A percentile compares a stretch with the other conserved stretches of the same genome.
These are phyloP conservation scores for Talaromyces borbonicus DNA, from an alignment of 495 filamentous ascomycete genomes.

Conservation along the genomic window DNA sequence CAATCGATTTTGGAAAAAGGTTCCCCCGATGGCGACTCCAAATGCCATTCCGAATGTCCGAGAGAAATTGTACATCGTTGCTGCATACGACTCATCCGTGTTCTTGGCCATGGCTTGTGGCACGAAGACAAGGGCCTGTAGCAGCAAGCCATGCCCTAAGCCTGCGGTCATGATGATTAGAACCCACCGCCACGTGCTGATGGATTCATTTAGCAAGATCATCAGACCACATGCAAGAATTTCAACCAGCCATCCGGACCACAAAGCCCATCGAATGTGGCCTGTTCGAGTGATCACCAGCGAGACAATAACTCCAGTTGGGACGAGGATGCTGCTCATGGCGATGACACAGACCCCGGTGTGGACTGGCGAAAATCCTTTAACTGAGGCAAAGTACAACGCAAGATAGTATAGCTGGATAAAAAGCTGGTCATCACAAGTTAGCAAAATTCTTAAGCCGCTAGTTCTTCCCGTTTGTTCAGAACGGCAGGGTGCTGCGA, in stretches of 20 bases:
- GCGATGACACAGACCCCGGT: conserved; percentile 45
- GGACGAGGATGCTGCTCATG: conserved; percentile 35
- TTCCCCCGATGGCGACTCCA: conserved; percentile 49
- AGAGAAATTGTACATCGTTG: conserved; percentile 49
- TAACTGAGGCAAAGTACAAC: conserved; percentile 54
- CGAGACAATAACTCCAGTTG: conserved; percentile 35
- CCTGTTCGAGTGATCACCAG: conserved; percentile 36
- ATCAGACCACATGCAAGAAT: conserved; percentile 38
- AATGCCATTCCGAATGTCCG: conserved; percentile 48
- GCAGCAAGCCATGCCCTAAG: conserved; percentile 42
- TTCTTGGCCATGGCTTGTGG: conserved; percentile 40
- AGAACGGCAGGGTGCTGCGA: no score
- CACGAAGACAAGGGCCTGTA: conserved; percentile 40
- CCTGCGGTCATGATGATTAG: conserved; percentile 41
- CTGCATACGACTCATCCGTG: conserved; percentile 40
- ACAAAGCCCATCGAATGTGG: conserved; percentile 43
- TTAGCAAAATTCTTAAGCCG: neutral
- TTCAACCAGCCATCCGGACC: conserved; percentile 41
- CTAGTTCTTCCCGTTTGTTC: no score
- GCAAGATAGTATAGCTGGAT: conserved; percentile 50
- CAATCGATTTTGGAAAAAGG: conserved; percentile 46
- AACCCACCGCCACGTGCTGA: conserved; percentile 36
- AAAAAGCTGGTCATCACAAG: conserved; percentile 25
- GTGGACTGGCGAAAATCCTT: conserved; percentile 33
- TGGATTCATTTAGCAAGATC: conserved; percentile 31